Evolutionary conservation across 1,284 basidiomycete species (phyloP).

Genomic region (Tilletiopsis washingtonensis): DNA sequence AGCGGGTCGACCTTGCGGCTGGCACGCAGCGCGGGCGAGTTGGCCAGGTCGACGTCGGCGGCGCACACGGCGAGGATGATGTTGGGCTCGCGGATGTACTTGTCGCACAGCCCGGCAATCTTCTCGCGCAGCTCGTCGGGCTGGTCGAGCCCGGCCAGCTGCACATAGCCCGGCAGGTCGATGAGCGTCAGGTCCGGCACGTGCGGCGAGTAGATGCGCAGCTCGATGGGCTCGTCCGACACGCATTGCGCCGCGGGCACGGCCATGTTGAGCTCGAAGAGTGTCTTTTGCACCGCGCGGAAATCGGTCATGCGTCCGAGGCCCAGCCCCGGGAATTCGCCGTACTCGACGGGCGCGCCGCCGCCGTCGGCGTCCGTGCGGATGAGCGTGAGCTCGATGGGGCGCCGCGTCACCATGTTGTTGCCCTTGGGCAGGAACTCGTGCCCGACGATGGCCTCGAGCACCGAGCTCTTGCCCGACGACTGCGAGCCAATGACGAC

Average conservation of each 20-base stretch:
- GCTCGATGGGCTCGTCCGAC: conserved; percentile 88
- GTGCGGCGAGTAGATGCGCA: conserved; percentile 88
- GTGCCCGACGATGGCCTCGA: conserved; percentile 95
- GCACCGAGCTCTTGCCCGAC: conserved; percentile 91
- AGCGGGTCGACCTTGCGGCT: conserved; percentile 89
- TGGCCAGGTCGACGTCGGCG: conserved; percentile 95
- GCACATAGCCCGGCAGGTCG: conserved; percentile 94
- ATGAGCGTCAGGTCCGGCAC: conserved; percentile 96
- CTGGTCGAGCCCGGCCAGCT: conserved; percentile 89
- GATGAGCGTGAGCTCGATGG: conserved; percentile 92
- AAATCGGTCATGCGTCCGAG: conserved; percentile 84
- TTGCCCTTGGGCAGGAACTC: conserved; percentile 97
- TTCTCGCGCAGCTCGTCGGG: conserved; percentile 90
- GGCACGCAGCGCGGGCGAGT: conserved; percentile 88
- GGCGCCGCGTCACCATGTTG: conserved; percentile 98
- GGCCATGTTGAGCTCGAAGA: conserved; percentile 90
- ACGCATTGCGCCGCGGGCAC: conserved; percentile 82
- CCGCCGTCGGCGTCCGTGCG: conserved; percentile 59
- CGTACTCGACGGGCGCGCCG: conserved; percentile 59
- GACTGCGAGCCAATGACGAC: conserved; percentile 98
- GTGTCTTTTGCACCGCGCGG: conserved; percentile 75
- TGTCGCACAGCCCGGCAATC: conserved; percentile 80
- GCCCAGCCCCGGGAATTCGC: conserved; percentile 84
- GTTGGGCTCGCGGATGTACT: conserved; percentile 95
- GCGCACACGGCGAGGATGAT: conserved; percentile 96